Evolutionary conservation across 257 asterid genomes (phyloP), one percentile per base, ranked within the genome.

Genomic region (Echium plantagineum): DNA sequence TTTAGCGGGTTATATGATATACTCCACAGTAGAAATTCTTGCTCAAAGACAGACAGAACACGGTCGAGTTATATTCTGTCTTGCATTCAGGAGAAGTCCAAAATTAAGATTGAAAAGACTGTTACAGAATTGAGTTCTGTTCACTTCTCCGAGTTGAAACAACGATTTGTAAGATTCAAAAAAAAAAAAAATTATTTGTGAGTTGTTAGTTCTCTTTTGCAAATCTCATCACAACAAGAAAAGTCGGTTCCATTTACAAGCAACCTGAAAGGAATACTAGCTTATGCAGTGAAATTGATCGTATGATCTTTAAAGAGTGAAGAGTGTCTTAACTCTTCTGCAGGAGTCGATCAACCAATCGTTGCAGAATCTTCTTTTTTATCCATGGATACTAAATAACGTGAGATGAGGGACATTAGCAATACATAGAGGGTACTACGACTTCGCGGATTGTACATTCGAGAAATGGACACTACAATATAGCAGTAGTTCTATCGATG

Each of bases 401-500:
- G 96, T 85, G 61, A 74, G 68, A 16, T 76, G 77, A 54, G 87
- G 88, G 69, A 79, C 31, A 52, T 86, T 91, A 55, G 59, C 68
- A 15, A 67, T 93, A 71, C 96, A 93, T 18, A 97, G 99, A 57
- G 99, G 97, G 72, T 86, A 93, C 84, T 93, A 93, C 57, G 89
- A 93, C 77, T 93, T 93, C 69, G 68, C 74, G 3, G 85, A 86
- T 59, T 89, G 99, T 58, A 78, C 94, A 13, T 89, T 89, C 47
- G 96, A 93, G 80, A 93, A 88, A 76, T 91, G 98, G 98, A 81
- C 87, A 16, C 86, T 88, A 15, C 83, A 84, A 61, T 78, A 66
- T 35, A 79, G 78, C 28, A 72, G 66, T 49, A 64, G 63, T 47
- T 59, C 77, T 26, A 60, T 74, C 16, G 75, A 66, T 24, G 71